Evolutionary conservation across 2,329 filamentous ascomycete species (phyloP), one percentile per base, ranked within the genome.

Genomic region (Bipolaris zeicola): DNA sequence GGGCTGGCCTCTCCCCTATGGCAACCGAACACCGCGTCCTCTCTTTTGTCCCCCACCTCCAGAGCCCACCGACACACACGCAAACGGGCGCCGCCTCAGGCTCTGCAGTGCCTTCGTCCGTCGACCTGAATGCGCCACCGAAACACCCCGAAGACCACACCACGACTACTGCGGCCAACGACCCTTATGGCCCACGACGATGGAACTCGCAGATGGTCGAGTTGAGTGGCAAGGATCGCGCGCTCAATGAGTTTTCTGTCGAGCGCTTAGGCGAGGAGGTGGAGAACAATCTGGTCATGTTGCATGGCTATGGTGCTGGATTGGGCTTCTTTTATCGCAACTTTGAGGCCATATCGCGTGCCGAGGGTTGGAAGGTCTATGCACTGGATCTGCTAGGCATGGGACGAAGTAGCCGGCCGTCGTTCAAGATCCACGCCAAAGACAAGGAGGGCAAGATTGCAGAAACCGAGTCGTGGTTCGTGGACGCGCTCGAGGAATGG

Each of bases 281-380:
- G 0, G 89, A 96, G 44, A 89, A 98, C 70, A 95, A 91, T 41
- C 82, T 99, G 14, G 94, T 99, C 42, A 96, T 99, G 86, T 81
- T 99, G 4, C 95, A 99, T 73, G 95, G 95, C 59, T 99, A 99
- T 76, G 95, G 95, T 44, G 95, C 95, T 2, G 95, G 95, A 0
- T 83, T 99, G 0, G 95, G 94, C 20, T 98, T 99, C 78, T 99
- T 96, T 82, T 99, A 97, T 82, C 94, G 95, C 79, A 99, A 99
- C 74, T 96, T 96, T 58, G 95, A 99, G 76, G 87, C 89, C 5
- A 79, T 99, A 33, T 93, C 89, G 43, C 87, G 93, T 16, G 79
- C 87, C 1, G 81, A 84, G 26, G 92, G 93, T 26, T 96, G 95
- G 87, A 93, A 91, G 69, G 79, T 99, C 16, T 98, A 95, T 73